Evolutionary conservation across 306 rosid genomes (phyloP).

Genomic region (Carpinus fangiana): DNA sequence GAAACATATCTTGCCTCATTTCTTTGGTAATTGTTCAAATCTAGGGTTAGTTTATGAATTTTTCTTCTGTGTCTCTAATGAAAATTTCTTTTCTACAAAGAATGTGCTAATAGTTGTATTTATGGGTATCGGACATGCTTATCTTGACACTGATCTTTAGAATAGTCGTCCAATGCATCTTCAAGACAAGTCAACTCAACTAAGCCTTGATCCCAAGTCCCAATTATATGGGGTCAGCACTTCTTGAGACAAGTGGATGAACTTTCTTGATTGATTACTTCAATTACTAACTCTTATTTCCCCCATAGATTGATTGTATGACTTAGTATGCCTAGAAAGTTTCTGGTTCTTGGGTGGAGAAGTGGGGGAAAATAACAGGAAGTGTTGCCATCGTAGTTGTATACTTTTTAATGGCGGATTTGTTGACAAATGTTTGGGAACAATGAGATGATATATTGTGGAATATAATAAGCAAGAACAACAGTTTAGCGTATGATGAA

Average conservation of each 20-base stretch:
- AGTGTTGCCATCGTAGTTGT: background rate
- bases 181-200: background rate
- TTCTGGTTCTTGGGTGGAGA: conserved; percentile 1
- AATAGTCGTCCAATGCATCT: background rate
- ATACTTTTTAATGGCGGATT: background rate
- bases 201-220: background rate
- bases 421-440: background rate
- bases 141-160: background rate
- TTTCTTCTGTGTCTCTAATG: background rate
- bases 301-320: background rate
- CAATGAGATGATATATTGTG: background rate
- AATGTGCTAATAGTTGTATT: background rate
- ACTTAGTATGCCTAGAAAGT: background rate
- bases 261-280: no score
- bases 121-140: background rate
- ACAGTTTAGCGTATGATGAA: background rate
- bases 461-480: background rate
- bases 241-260: no score
- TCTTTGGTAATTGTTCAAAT: background rate
- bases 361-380: background rate
- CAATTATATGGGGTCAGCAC: no score
- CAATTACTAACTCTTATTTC: background rate
- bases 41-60: background rate
- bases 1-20: background rate
- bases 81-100: background rate